A percentile compares a stretch with the other conserved stretches of the same genome.
phyloP scores from a whole-genome alignment of 2,329 filamentous ascomycete genomes.

The Penicillium sp. region DNA sequence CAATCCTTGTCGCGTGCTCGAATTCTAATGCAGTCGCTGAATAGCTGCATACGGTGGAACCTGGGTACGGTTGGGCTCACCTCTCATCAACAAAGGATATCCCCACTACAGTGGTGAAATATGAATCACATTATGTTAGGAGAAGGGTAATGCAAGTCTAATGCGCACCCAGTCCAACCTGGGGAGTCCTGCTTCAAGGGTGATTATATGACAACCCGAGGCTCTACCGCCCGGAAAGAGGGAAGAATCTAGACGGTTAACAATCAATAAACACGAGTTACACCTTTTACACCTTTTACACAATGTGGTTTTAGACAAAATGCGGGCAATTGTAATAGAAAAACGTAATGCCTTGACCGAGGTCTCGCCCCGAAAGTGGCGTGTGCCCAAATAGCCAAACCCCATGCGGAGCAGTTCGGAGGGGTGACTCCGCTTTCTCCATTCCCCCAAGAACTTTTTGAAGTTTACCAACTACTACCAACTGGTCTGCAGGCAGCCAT shows the following conservation, averaged over 20 bases:
- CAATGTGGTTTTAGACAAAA: not conserved
- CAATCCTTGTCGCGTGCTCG: conserved; percentile 9
- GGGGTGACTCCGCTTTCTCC: conserved; percentile 25
- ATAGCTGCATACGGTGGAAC: conserved; percentile 5
- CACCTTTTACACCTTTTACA: not conserved
- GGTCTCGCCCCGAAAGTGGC: conserved; percentile 7
- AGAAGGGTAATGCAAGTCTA: not conserved
- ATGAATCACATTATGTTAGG: not conserved
- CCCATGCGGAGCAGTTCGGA: conserved; percentile 25
- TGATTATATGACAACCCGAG: not conserved
- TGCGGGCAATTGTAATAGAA: not conserved
- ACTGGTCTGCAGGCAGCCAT: conserved; percentile 29
- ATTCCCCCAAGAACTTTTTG: conserved; percentile 14
- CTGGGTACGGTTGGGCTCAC: not conserved
- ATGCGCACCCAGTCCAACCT: not conserved
- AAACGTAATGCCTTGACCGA: conserved; percentile 6
- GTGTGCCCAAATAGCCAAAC: conserved; percentile 7
- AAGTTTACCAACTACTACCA: conserved; percentile 10
- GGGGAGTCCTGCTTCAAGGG: not conserved
- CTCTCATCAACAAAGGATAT: not conserved
- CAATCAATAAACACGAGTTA: not conserved
- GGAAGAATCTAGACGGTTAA: not conserved
- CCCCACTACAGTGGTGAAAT: not conserved
- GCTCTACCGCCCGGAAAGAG: not conserved
- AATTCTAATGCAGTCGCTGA: conserved; percentile 2